Evolutionary conservation across 169 alveolate species (phyloP).

Genomic region (Plasmodium cynomolgi): DNA sequence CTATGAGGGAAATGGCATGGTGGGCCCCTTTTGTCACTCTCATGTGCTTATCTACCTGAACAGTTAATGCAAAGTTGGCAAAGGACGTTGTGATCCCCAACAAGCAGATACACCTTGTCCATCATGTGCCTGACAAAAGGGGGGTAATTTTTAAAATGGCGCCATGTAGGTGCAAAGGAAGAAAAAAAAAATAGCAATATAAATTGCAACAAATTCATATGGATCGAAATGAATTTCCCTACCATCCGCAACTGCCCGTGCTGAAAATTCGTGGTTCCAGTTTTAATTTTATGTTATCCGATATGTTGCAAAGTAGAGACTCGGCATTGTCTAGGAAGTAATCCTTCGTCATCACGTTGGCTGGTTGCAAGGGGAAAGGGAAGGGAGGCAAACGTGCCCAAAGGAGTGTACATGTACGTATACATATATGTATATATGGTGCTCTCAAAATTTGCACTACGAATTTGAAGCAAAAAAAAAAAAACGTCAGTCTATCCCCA

Average conservation of each 20-base stretch:
- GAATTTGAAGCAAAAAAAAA: not conserved
- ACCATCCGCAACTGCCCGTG: slow-evolving; percentile 87
- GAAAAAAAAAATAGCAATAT: not conserved
- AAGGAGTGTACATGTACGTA: not conserved
- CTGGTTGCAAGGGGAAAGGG: slow-evolving; percentile 47
- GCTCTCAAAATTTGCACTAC: not conserved
- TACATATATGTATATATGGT: slow-evolving; percentile 3
- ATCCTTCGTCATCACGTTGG: slow-evolving; percentile 80
- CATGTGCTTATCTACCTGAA: slow-evolving; percentile 74
- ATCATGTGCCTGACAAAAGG: slow-evolving; percentile 75
- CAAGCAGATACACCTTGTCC: slow-evolving; percentile 76
- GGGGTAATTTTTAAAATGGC: not conserved
- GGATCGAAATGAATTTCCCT: not conserved
- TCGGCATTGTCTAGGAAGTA: slow-evolving; percentile 78
- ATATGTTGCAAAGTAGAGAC: slow-evolving; percentile 37
- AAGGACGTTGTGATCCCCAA: slow-evolving; percentile 78
- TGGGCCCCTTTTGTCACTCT: slow-evolving; percentile 7
- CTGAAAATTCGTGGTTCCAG: slow-evolving; percentile 80
- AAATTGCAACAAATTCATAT: not conserved
- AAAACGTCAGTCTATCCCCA: not conserved
- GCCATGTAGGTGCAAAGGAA: slow-evolving; percentile 2
- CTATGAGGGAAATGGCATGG: not conserved
- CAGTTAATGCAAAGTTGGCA: slow-evolving; percentile 85
- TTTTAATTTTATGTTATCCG: slow-evolving; percentile 72
- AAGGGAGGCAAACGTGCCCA: not conserved